Evolutionary conservation across 306 rosid genomes (phyloP).

Genomic region (Nissolia schottii): DNA sequence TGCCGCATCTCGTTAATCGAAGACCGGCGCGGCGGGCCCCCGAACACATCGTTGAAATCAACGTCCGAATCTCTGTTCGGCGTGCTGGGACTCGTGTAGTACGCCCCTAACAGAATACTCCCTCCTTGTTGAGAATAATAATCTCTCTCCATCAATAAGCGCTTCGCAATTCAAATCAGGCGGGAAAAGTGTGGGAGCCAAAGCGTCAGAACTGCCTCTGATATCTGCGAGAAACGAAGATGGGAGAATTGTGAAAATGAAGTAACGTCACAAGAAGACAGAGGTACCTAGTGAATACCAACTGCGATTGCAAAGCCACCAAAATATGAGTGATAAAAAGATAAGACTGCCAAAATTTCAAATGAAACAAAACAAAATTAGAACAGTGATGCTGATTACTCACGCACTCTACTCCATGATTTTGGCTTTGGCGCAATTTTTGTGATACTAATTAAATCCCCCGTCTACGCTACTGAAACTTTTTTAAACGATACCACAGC

Average conservation of each 20-base stretch:
- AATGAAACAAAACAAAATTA: slow-evolving; percentile 7
- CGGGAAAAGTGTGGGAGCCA: slow-evolving; percentile 24
- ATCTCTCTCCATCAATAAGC: slow-evolving; percentile 47
- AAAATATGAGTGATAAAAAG: slow-evolving; percentile 20
- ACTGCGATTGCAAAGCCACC: slow-evolving; percentile 47
- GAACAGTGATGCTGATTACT: neutral
- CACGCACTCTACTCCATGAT: neutral
- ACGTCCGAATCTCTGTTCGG: slow-evolving; percentile 46
- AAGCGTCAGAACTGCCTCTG: neutral
- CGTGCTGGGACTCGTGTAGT: slow-evolving; percentile 25
- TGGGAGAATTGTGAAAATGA: neutral
- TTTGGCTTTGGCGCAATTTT: slow-evolving; percentile 1
- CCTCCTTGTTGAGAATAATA: slow-evolving; percentile 48
- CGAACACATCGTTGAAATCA: slow-evolving; percentile 83
- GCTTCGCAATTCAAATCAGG: slow-evolving; percentile 25
- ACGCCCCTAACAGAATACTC: slow-evolving; percentile 48
- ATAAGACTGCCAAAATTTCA: slow-evolving; percentile 38
- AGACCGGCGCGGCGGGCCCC: slow-evolving; percentile 83
- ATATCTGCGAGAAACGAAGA: neutral
- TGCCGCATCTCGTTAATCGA: slow-evolving; percentile 40
- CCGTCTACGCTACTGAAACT: neutral
- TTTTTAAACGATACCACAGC: neutral
- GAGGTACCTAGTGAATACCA: neutral
- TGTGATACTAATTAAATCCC: slow-evolving; percentile 32
- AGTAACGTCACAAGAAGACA: neutral